Base-by-base conservation (phyloP, 208 protist genomes). In the Trypanosoma congolense region DNA sequence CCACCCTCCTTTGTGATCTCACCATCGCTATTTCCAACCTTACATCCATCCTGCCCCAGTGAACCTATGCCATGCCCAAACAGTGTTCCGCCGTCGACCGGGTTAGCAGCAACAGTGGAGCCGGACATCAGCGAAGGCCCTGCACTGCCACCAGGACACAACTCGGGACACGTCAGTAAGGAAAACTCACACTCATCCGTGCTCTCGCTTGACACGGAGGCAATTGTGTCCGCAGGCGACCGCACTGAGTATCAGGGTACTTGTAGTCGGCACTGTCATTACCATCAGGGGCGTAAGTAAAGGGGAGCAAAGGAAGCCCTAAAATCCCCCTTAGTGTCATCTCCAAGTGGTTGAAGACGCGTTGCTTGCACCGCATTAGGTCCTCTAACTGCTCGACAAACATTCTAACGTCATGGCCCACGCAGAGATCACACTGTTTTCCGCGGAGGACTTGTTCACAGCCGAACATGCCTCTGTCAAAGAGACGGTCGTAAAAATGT, bases 321-420 rank as follows among this genome's bases (percentile, higher is more conserved):
- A 58, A 65, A 1, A 58, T 45, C 18, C 46, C 43, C 35, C 51
- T 35, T 25, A 65, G 41, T 24, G 60, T 18, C 44, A 46, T 53
- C 18, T 49, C 60, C 3, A 65, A 33, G 30, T 30, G 53, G n/a
- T 58, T 22, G 46, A 65, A 21, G 35, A 59, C 29, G n/a, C 53
- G 50, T 21, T 65, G 60, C 30, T 65, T 65, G 26, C 51, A 58
- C 0, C n/a, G 6, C 60, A 65, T 58, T 25, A 65, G 49, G 44
- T 65, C 60, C 42, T 57, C 43, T 14, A 65, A 33, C 44, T 65
- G 42, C 31, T 54, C 12, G 14, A 65, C 24, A 58, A 65, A 65
- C 3, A 36, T 26, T 16, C 46, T 26, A 26, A 58, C 50, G 3
- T 38, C 33, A 6, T 38, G 9, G 12, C 33, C 33, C 33, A 12